Conservation (phyloP, 2,329 filamentous ascomycete species). For the Colletotrichum kahawae region DNA sequence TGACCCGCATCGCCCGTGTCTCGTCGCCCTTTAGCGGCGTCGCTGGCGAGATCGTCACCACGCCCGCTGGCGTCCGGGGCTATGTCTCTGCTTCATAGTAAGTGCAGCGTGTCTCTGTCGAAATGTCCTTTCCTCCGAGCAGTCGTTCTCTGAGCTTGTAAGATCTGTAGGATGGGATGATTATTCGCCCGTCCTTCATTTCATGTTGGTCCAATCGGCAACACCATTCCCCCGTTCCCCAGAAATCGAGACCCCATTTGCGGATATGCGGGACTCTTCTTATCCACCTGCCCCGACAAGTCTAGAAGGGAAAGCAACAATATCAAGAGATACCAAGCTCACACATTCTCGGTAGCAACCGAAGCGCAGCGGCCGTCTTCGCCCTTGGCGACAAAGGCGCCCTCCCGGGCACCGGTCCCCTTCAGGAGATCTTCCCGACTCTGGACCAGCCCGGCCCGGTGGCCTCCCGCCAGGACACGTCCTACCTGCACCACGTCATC, state of each 20-base stretch:
- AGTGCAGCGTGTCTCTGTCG: not conserved
- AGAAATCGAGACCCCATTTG: not conserved
- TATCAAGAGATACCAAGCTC: not conserved
- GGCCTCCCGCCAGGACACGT: conserved; percentile 13
- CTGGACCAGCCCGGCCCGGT: conserved; percentile 21
- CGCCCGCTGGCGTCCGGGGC: conserved; percentile 19
- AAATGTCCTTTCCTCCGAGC: not conserved
- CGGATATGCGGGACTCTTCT: not conserved
- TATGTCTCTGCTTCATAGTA: conserved; percentile 24
- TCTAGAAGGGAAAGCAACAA: not conserved
- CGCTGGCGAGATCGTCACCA: conserved; percentile 23
- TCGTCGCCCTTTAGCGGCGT: conserved; percentile 21
- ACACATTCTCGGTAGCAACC: conserved; percentile 15
- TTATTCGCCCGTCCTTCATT: not conserved
- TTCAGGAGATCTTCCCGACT: conserved; percentile 24
- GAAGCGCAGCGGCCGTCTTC: conserved; percentile 15
- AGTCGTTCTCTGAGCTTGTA: not conserved
- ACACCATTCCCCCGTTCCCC: not conserved
- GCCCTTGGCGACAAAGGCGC: conserved; percentile 21
- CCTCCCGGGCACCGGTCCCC: conserved; percentile 19
- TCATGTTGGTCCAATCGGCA: not conserved
- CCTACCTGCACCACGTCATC: conserved; percentile 22
- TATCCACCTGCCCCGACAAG: not conserved
- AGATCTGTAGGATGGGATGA: not conserved
- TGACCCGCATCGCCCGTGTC: conserved; percentile 23